Percentiles rank a stretch among this genome's conserved stretches.
phyloP scores from a whole-genome alignment of 2,329 filamentous ascomycete genomes.

The Epichloe bromicola region DNA sequence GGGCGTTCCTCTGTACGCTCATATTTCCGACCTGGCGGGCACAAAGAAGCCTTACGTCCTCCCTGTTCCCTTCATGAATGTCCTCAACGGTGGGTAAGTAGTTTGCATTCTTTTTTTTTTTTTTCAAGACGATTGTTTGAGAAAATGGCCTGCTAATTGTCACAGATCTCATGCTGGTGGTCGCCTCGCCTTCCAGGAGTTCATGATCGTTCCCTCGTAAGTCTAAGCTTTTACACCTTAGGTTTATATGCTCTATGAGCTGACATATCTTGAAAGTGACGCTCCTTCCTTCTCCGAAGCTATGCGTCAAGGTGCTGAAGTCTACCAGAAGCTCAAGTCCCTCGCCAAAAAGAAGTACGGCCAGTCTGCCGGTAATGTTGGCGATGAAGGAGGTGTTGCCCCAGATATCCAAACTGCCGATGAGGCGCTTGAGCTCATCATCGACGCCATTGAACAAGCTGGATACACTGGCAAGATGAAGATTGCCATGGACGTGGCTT shows the following conservation, averaged over 20 bases:
- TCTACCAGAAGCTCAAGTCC: slow-evolving; percentile 95
- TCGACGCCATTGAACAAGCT: slow-evolving; percentile 82
- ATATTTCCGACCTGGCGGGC: slow-evolving; percentile 75
- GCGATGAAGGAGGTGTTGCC: slow-evolving; percentile 98
- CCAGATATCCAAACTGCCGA: slow-evolving; percentile 95
- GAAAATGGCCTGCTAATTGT: neutral
- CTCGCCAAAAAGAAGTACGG: slow-evolving; percentile 99
- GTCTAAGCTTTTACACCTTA: slow-evolving; percentile 18
- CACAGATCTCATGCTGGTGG: slow-evolving; percentile 85
- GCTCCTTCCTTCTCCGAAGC: slow-evolving; percentile 90
- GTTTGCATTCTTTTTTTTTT: neutral
- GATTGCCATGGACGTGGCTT: slow-evolving; percentile 98
- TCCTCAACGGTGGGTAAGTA: slow-evolving; percentile 61
- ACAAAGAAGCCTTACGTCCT: slow-evolving; percentile 89
- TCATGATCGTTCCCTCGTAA: slow-evolving; percentile 83
- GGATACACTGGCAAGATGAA: slow-evolving; percentile 94
- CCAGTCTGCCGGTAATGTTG: slow-evolving; percentile 96
- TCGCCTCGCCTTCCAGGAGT: slow-evolving; percentile 88
- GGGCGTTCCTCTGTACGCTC: slow-evolving; percentile 74
- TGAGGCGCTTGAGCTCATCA: slow-evolving; percentile 94
- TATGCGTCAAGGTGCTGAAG: slow-evolving; percentile 90
- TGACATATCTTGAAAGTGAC: slow-evolving; percentile 32
- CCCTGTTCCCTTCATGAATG: slow-evolving; percentile 87
- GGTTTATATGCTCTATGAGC: slow-evolving; percentile 5
- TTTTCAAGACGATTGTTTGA: neutral